Evolutionary conservation across 1,139 yeast genomes (phyloP).

Genomic region (Blastobotrys raffinosifermentans): DNA sequence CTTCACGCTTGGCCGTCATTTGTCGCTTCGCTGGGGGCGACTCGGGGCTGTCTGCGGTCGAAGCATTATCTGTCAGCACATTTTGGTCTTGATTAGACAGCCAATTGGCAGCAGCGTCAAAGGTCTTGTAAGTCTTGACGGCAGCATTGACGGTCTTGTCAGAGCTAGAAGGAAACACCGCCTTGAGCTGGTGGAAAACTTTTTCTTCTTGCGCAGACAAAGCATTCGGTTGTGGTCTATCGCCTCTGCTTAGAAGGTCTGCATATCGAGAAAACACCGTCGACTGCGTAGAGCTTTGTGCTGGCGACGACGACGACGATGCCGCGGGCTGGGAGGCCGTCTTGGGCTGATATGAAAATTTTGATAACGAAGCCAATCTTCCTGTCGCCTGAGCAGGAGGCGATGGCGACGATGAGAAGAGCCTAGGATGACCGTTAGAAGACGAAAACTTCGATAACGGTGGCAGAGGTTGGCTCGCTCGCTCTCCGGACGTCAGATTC

Average conservation of each 20-base stretch:
- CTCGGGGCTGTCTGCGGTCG: background rate
- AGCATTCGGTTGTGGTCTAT: constrained; percentile 6
- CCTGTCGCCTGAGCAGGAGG: background rate
- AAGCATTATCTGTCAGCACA: constrained; percentile 1
- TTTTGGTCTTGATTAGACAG: constrained; percentile 19
- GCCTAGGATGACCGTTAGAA: background rate
- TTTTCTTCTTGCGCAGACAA: constrained; percentile 7
- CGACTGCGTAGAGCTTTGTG: constrained; percentile 8
- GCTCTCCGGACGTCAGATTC: background rate
- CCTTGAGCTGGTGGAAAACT: constrained; percentile 22
- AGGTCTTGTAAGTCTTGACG: constrained; percentile 30
- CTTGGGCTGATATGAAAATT: constrained; percentile 6
- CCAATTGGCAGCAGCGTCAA: constrained; percentile 34
- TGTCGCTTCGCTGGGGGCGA: background rate
- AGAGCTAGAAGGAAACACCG: constrained; percentile 27
- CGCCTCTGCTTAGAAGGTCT: constrained; percentile 12
- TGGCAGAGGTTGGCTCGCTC: background rate
- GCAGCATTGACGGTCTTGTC: constrained; percentile 28
- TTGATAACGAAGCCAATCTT: constrained; percentile 4
- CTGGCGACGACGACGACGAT: background rate
- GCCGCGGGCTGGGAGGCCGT: background rate
- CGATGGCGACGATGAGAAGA: background rate
- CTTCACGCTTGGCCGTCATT: constrained; percentile 27
- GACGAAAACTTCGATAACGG: background rate
- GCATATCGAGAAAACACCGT: constrained; percentile 20